Evolutionary conservation across 2,329 filamentous ascomycete genomes (phyloP), one percentile per base, ranked within the genome.

Genomic region (Fusarium avenaceum): DNA sequence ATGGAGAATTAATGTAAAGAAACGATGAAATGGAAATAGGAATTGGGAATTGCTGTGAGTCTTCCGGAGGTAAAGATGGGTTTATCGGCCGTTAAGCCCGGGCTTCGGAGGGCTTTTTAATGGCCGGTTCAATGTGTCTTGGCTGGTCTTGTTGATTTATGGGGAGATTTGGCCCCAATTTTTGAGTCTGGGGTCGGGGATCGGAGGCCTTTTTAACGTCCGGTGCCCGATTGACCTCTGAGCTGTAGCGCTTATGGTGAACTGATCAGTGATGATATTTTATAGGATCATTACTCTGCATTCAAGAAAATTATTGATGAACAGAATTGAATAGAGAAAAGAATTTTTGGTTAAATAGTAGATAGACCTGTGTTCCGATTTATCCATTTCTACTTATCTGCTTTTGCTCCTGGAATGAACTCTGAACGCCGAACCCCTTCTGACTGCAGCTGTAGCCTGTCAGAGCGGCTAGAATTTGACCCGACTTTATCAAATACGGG

Each of bases 51-150:
- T 43, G 14, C 9, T 44, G 1, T 30, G 32, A n/a, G 33, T 20
- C 47, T 51, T 24, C 17, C 61, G 61, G 61, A 58, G 35, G 52
- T 64, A 64, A 64, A 35, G 32, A 43, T 28, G 9, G 20, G 26
- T 30, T 39, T 15, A 52, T 52, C 38, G 50, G 45, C 53, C 50
- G 42, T 57, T 71, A 63, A 72, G 38, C 19, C 50, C 70, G 70
- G 70, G 45, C 4, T 8, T 20, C 68, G 70, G 70, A 60, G 26
- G 8, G 32, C 24, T 68, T 52, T 42, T 45, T 70, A 48, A 6
- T 1, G 1, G 2, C 70, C 70, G 70, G 40, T 39, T 4, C 10
- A 32, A 10, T 20, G 19, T 13, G 19, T 45, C 33, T 19, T 19
- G 19, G 19, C 19, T 19, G 19, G 19, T 19, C 19, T 3, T 46